Evolutionary conservation across 495 filamentous ascomycete species (phyloP).

Genomic region (Penicillium goetzii): DNA sequence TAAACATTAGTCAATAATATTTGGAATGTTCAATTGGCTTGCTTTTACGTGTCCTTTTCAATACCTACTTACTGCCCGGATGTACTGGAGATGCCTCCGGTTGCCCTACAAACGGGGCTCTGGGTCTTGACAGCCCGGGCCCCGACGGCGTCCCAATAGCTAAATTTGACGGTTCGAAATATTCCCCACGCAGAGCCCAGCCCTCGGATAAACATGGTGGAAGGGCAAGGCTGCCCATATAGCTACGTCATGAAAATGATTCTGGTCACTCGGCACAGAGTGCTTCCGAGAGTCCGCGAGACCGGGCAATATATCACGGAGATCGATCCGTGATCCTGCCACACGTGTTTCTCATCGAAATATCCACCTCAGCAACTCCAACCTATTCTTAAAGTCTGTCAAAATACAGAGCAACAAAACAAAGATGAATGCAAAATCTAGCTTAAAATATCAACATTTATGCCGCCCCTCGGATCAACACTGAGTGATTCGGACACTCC

Average conservation of each 20-base stretch:
- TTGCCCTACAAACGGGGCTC: background rate
- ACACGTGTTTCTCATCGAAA: background rate
- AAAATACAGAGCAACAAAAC: background rate
- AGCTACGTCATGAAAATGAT: too few relatives aligned
- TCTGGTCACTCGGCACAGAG: too few relatives aligned
- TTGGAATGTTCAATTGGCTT: background rate
- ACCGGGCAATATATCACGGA: background rate
- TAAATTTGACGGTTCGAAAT: background rate
- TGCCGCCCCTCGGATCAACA: background rate
- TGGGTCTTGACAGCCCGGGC: background rate
- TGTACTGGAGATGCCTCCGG: background rate
- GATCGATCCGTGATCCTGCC: too few relatives aligned
- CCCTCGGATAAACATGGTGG: too few relatives aligned
- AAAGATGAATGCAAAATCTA: background rate
- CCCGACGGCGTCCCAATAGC: background rate
- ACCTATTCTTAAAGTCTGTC: background rate
- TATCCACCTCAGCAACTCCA: background rate
- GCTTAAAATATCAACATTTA: background rate
- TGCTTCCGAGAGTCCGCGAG: background rate
- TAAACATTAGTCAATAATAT: background rate
- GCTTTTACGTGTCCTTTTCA: slow-evolving; percentile 1
- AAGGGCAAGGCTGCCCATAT: too few relatives aligned
- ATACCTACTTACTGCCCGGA: too few relatives aligned
- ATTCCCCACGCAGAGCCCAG: background rate
- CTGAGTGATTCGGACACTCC: background rate